Percentiles rank a stretch among this genome's conserved stretches.
These are phyloP conservation scores for Blastobotrys parvus DNA, from an alignment of 805 yeast species.

Conservation along the genomic window DNA sequence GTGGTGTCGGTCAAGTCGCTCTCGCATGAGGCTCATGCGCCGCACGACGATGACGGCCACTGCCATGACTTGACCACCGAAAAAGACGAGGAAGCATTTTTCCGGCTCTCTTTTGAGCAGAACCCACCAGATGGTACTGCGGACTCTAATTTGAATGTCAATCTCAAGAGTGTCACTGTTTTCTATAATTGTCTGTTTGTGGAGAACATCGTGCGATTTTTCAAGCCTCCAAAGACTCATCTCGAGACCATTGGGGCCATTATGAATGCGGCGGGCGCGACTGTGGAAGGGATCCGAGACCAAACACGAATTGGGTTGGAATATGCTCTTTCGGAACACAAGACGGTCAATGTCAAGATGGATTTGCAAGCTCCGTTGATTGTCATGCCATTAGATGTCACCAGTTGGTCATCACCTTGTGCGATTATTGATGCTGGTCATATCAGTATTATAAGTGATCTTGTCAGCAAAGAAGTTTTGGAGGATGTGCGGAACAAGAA, in stretches of 20 bases:
- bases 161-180: slow-evolving; percentile 78
- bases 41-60: slow-evolving; percentile 16
- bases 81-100: slow-evolving; percentile 45
- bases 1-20: slow-evolving; percentile 60
- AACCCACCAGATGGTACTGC: slow-evolving; percentile 82
- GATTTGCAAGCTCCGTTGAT: slow-evolving; percentile 93
- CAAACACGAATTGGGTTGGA: slow-evolving; percentile 90
- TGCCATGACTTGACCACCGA: neutral
- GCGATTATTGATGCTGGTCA: slow-evolving; percentile 95
- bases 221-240: slow-evolving; percentile 80
- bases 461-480: slow-evolving; percentile 61
- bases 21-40: slow-evolving; percentile 34
- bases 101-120: slow-evolving; percentile 71
- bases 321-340: slow-evolving; percentile 90
- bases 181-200: slow-evolving; percentile 81
- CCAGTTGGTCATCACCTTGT: slow-evolving; percentile 76
- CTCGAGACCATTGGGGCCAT: slow-evolving; percentile 83
- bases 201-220: slow-evolving; percentile 65
- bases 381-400: slow-evolving; percentile 75
- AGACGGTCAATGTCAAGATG: slow-evolving; percentile 73
- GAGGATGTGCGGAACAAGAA: slow-evolving; percentile 57
- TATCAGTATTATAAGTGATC: slow-evolving; percentile 71
- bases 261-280: slow-evolving; percentile 89
- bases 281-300: slow-evolving; percentile 81
- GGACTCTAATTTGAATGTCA: slow-evolving; percentile 66